These are phyloP conservation scores for Byssochlamys sp. DNA, from an alignment of 2,329 filamentous ascomycete genomes.

Conservation along the genomic window DNA sequence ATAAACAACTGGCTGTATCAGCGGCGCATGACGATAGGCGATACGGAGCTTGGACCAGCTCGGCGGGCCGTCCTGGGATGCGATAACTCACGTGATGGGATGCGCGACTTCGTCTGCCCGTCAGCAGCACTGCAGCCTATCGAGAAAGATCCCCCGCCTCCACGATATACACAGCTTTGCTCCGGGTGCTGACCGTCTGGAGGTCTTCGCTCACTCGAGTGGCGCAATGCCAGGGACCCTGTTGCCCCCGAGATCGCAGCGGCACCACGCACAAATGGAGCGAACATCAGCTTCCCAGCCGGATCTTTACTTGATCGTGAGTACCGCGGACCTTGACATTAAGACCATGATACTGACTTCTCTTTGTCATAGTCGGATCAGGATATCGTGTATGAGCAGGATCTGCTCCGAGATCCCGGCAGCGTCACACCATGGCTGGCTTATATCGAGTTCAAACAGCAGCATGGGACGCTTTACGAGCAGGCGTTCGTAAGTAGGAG, in stretches of 20 bases:
- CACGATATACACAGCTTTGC: slow-evolving; percentile 15
- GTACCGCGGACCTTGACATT: slow-evolving; percentile 11
- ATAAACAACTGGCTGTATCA: not conserved
- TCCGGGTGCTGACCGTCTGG: slow-evolving; percentile 21
- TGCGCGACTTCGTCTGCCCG: slow-evolving; percentile 18
- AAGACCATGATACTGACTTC: slow-evolving; percentile 24
- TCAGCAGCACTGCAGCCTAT: slow-evolving; percentile 12
- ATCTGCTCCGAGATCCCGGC: slow-evolving; percentile 74
- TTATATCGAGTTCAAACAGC: slow-evolving; percentile 82
- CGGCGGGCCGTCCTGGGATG: slow-evolving; percentile 7
- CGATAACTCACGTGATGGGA: slow-evolving; percentile 16
- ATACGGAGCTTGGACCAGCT: slow-evolving; percentile 12
- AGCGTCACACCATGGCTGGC: slow-evolving; percentile 90
- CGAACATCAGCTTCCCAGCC: slow-evolving; percentile 32
- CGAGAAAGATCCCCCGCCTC: slow-evolving; percentile 20
- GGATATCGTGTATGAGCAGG: slow-evolving; percentile 92
- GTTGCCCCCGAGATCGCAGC: slow-evolving; percentile 36
- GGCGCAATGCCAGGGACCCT: slow-evolving; percentile 43
- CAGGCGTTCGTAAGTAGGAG: slow-evolving; percentile 57
- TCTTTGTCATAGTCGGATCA: slow-evolving; percentile 58
- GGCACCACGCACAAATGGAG: slow-evolving; percentile 36
- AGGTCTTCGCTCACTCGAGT: slow-evolving; percentile 30
- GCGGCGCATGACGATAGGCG: slow-evolving; percentile 7
- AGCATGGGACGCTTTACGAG: slow-evolving; percentile 74
- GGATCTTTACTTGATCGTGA: slow-evolving; percentile 39